Evolutionary conservation across 1,284 basidiomycete genomes (phyloP), one percentile per base, ranked within the genome.

Genomic region (Chiua sp.): DNA sequence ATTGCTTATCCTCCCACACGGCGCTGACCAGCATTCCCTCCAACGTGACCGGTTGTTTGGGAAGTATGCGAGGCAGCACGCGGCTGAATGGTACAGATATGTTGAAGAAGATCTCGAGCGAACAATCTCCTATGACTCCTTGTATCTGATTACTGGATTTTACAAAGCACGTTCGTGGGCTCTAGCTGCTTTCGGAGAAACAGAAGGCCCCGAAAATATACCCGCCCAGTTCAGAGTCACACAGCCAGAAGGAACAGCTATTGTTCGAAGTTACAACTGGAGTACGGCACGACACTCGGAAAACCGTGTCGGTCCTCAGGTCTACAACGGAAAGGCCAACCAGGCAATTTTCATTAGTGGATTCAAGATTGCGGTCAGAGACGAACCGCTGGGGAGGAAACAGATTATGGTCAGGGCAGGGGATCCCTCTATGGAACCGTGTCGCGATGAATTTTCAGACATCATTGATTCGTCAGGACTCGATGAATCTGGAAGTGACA

Each of bases 111-210:
- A 47, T 18, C 30, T 47, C 44, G 30, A 39, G 10, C 53, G 32
- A 23, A 32, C 22, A 16, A 47, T 54, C 16, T n/a, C 42, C 32
- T n/a, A 22, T n/a, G 28, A 55, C n/a, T 55, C 54, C 7, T 47
- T 55, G 22, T 55, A 48, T 35, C 18, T 55, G 4, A 48, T 55
- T 16, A 55, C 54, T 42, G 54, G 54, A 16, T 55, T 49, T 35
- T 55, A 55, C 47, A 55, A 48, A 20, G 28, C 54, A 6, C 33
- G 32, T 2, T 55, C 54, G 7, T 55, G 47, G 47, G 33, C 46
- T 32, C 23, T 55, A 7, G 54, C 47, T n/a, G 48, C 54, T 26
- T 55, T 55, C 26, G 47, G 48, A 18, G 47, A 55, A 22, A 22
- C 30, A 22, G 32, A 50, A 33, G 32, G n/a, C n/a, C 22, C 48